phyloP scores from a whole-genome alignment of 306 rosid genomes.

The Trifolium fragiferum region DNA sequence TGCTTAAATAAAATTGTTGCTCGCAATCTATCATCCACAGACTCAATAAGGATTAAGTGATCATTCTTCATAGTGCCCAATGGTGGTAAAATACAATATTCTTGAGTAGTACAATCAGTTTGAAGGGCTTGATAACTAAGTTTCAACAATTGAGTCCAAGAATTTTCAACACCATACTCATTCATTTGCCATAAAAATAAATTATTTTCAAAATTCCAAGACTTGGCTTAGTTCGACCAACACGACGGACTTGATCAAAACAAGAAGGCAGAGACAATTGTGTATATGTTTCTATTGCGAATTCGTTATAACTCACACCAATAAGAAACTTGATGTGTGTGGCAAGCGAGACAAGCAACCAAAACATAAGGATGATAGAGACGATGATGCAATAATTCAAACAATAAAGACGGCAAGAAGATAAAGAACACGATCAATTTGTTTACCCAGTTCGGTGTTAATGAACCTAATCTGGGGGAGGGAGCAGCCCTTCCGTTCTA shows the following conservation, averaged over 20 bases:
- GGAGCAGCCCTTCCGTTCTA: too few relatives aligned
- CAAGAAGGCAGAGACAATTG: not conserved
- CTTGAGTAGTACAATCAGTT: not conserved
- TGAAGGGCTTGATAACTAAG: not conserved
- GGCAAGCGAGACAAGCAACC: too few relatives aligned
- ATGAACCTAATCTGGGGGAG: too few relatives aligned
- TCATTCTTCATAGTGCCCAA: not conserved
- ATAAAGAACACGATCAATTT: too few relatives aligned
- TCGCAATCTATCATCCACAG: not conserved
- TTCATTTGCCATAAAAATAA: slow-evolving; percentile 14
- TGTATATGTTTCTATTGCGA: too few relatives aligned
- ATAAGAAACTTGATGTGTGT: too few relatives aligned
- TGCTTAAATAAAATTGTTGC: not conserved
- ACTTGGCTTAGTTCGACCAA: not conserved
- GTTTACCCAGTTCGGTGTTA: too few relatives aligned
- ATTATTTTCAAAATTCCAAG: slow-evolving; percentile 10
- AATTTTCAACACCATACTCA: slow-evolving; percentile 3
- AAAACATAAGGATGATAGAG: too few relatives aligned
- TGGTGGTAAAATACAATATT: not conserved
- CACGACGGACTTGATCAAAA: not conserved
- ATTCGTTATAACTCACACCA: too few relatives aligned
- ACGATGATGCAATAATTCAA: too few relatives aligned
- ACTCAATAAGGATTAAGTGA: not conserved
- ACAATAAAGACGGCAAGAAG: too few relatives aligned
- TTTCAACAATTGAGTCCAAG: slow-evolving; percentile 6